These are phyloP conservation scores for Aspergillus sp. DNA, from an alignment of 2,329 filamentous ascomycete species.

Conservation along the genomic window DNA sequence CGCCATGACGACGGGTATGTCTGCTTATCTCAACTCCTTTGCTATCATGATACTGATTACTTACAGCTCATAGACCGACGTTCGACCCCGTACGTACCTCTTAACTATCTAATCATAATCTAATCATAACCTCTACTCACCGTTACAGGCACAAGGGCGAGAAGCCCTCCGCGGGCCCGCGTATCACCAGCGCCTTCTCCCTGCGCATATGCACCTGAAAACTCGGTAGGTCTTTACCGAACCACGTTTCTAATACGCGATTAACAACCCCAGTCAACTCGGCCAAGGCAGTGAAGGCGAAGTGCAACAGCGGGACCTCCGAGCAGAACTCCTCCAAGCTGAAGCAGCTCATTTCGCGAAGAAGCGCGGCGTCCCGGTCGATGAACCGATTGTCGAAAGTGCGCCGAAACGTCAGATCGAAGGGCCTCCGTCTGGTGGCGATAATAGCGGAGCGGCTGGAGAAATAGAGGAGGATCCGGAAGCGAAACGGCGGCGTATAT, in stretches of 20 bases:
- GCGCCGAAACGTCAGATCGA: slow-evolving; percentile 60
- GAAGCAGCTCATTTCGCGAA: slow-evolving; percentile 85
- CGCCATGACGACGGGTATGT: slow-evolving; percentile 38
- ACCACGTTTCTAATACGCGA: background rate
- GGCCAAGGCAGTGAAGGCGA: slow-evolving; percentile 84
- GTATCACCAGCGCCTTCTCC: slow-evolving; percentile 92
- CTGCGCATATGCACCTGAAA: slow-evolving; percentile 90
- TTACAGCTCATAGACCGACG: slow-evolving; percentile 71
- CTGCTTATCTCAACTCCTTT: background rate
- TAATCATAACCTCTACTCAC: slow-evolving; percentile 14
- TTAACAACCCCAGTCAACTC: slow-evolving; percentile 52
- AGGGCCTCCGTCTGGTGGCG: slow-evolving; percentile 33
- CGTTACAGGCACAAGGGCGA: slow-evolving; percentile 72
- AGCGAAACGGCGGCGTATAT: slow-evolving; percentile 74
- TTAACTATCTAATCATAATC: background rate
- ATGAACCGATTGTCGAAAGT: slow-evolving; percentile 36
- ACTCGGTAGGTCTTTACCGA: slow-evolving; percentile 51
- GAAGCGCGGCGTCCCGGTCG: slow-evolving; percentile 58
- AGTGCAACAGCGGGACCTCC: slow-evolving; percentile 64
- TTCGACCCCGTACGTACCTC: slow-evolving; percentile 72
- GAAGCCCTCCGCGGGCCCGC: slow-evolving; percentile 87
- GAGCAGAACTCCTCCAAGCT: slow-evolving; percentile 80
- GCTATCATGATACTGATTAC: slow-evolving; percentile 17
- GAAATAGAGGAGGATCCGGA: slow-evolving; percentile 71
- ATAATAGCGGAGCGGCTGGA: slow-evolving; percentile 35